Evolutionary conservation across 1,139 yeast genomes (phyloP), one percentile per base, ranked within the genome.

Genomic region (Magnusiomyces paraingens): DNA sequence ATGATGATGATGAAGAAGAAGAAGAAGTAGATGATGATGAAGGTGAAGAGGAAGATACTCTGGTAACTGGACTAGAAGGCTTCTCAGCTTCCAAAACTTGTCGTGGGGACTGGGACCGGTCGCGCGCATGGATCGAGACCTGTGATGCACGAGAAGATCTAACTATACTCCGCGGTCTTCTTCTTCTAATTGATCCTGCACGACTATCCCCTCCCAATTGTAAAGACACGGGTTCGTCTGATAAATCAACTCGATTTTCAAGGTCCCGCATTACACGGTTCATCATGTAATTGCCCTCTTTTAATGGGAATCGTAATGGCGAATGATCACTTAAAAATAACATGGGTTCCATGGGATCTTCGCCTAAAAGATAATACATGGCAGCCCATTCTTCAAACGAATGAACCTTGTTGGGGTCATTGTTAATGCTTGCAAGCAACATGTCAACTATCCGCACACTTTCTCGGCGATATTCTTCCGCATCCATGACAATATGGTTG

Each of bases 401-500:
- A 29, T 48, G 46, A 26, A 48, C n/a, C 20, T 48, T 48, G 46
- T 48, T 38, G 2, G 51, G 51, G 40, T 38, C 26, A 22, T 48
- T 17, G 18, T 40, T 48, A 4, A 29, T 29, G 10, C 41, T 36
- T 12, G 38, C 36, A 11, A 40, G 38, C 36, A 48, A 45, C 14
- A 14, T 15, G 11, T 48, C 44, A 18, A 48, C 11, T 8, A 48
- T 32, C n/a, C 26, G 32, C 35, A 48, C 11, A 5, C 39, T 29
- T 18, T 17, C 40, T 8, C 15, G 10, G 3, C 46, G 21, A 18
- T 46, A 35, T 12, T 46, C 26, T 17, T 18, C 11, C 14, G 32
- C 49, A 26, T 26, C 32, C 32, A 26, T 26, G 8, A 26, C 32
- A 26, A 26, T 26, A 26, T 26, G 32, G 32, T 26, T 8, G 32